phyloP scores from a whole-genome alignment of 495 filamentous ascomycete species.

The Penicillium macrosclerotiorum region DNA sequence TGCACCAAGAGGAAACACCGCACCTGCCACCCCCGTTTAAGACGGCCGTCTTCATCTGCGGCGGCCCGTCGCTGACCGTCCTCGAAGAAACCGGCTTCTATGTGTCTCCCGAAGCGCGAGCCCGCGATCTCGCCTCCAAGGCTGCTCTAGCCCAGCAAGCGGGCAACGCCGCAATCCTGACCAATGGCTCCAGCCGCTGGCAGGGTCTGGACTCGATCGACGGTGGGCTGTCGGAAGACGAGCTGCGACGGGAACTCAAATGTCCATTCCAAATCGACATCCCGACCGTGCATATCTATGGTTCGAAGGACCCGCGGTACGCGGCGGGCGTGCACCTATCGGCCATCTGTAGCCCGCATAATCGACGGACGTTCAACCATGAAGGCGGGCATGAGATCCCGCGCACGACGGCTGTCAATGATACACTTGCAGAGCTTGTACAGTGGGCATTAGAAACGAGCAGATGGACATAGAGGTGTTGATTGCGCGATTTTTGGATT shows the following conservation, averaged over 20 bases:
- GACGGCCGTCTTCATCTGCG: constrained; percentile 59
- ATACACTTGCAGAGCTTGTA: constrained; percentile 38
- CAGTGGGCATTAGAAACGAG: constrained; percentile 30
- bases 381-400: constrained; percentile 58
- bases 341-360: constrained; percentile 48
- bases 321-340: constrained; percentile 54
- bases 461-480: not conserved
- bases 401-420: constrained; percentile 29
- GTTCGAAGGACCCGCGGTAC: constrained; percentile 56
- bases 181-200: constrained; percentile 30
- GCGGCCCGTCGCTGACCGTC: constrained; percentile 47
- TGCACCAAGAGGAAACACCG: constrained; percentile 36
- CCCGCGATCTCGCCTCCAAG: constrained; percentile 31
- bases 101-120: constrained; percentile 41
- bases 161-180: constrained; percentile 26
- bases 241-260: constrained; percentile 42
- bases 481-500: not conserved
- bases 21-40: constrained; percentile 50
- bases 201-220: constrained; percentile 12
- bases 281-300: constrained; percentile 63
- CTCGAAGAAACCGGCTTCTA: constrained; percentile 50
- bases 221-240: constrained; percentile 49
- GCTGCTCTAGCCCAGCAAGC: constrained; percentile 29
- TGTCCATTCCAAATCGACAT: constrained; percentile 48
- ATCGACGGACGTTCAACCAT: constrained; percentile 51